phyloP scores from a whole-genome alignment of 2,329 filamentous ascomycete genomes.

The Diaporthe vaccinii region DNA sequence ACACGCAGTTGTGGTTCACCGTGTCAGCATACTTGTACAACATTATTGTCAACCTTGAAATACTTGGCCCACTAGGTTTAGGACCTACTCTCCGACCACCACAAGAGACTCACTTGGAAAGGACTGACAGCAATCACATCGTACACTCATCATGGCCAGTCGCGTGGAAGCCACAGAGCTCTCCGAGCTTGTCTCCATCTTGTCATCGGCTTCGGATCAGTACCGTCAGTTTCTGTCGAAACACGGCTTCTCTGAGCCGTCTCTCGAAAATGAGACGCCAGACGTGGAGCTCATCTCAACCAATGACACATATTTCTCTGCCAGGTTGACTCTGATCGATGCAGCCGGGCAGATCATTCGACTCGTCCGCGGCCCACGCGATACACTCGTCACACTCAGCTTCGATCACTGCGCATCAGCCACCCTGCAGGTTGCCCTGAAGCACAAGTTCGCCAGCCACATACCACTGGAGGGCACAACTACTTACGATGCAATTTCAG shows the following conservation, averaged over 20 bases:
- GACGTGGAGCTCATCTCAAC: constrained; percentile 1
- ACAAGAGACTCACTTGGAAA: neutral
- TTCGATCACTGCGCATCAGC: constrained; percentile 14
- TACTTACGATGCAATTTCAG: neutral
- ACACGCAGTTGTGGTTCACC: neutral
- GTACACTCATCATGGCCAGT: neutral
- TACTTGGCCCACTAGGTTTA: neutral
- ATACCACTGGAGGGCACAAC: constrained; percentile 8
- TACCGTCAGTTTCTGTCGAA: neutral
- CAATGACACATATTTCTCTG: constrained; percentile 8
- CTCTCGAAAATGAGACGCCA: neutral
- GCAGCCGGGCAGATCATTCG: constrained; percentile 11
- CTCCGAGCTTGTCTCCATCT: constrained; percentile 5
- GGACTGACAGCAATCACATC: neutral
- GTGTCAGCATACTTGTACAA: neutral
- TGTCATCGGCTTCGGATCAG: neutral
- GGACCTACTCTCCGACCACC: neutral
- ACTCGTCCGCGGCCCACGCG: constrained; percentile 12
- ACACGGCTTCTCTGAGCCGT: neutral
- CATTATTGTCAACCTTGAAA: neutral
- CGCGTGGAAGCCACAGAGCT: constrained; percentile 10
- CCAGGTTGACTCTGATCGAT: constrained; percentile 5
- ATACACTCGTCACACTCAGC: neutral
- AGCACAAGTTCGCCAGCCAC: constrained; percentile 1
- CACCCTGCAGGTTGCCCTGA: neutral